Conservation (phyloP, 192 early-diverging fungal species). For the Mortierella antarctica region DNA sequence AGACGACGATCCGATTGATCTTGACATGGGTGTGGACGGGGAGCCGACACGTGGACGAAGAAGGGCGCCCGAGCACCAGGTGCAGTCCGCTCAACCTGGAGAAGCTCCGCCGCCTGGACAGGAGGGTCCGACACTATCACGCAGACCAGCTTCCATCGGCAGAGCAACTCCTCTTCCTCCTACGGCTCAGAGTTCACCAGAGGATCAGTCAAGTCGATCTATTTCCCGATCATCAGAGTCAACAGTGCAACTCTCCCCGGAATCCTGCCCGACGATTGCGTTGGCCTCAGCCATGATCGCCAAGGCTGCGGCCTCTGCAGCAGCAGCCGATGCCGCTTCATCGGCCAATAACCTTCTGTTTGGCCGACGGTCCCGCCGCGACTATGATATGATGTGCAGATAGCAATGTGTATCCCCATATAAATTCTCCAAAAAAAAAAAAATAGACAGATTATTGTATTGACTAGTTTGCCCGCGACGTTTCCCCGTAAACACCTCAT, state of each 20-base stretch:
- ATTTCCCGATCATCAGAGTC: not conserved
- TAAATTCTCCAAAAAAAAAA: not conserved
- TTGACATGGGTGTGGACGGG: not conserved
- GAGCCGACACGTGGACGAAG: not conserved
- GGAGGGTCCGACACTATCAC: not conserved
- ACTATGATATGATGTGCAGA: slow-evolving; percentile 48
- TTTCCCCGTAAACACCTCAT: too few relatives aligned
- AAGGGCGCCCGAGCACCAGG: not conserved
- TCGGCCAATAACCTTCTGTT: slow-evolving; percentile 26
- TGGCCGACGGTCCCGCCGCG: slow-evolving; percentile 27
- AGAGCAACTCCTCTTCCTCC: not conserved
- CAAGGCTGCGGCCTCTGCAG: slow-evolving; percentile 34
- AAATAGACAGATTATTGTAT: not conserved
- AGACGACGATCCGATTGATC: slow-evolving; percentile 11
- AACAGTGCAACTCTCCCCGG: not conserved
- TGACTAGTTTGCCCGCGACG: too few relatives aligned
- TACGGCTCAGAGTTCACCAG: not conserved
- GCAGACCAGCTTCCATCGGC: too few relatives aligned
- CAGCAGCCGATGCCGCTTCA: slow-evolving; percentile 35
- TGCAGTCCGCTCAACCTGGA: slow-evolving; percentile 4
- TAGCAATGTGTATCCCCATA: not conserved
- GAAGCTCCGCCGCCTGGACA: slow-evolving; percentile 7
- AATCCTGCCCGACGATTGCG: slow-evolving; percentile 18
- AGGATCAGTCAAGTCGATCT: not conserved
- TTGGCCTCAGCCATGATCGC: slow-evolving; percentile 28